Conservation (phyloP, 2,329 filamentous ascomycete genomes). For the Fusarium sterilihyphosum region DNA sequence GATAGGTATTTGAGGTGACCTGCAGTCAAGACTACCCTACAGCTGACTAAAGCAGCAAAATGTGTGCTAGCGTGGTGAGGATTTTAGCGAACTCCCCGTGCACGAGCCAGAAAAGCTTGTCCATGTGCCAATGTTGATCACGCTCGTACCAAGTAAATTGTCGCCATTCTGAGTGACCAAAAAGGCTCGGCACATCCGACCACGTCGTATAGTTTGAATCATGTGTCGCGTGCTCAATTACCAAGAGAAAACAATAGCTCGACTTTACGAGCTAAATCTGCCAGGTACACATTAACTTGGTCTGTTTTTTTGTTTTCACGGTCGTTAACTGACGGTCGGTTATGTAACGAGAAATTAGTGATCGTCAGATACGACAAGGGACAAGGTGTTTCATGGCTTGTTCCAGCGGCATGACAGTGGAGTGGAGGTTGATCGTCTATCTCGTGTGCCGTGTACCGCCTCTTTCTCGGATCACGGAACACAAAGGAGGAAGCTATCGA, state of each 20-base stretch:
- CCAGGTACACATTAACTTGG: neutral
- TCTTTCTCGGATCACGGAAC: neutral
- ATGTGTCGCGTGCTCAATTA: constrained; percentile 24
- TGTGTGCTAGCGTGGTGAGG: neutral
- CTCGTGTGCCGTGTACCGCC: neutral
- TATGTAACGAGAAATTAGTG: constrained; percentile 5
- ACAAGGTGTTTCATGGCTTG: constrained; percentile 3
- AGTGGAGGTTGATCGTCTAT: constrained; percentile 6
- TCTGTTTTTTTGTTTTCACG: neutral
- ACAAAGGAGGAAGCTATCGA: neutral
- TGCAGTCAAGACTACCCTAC: neutral
- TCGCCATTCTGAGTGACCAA: neutral
- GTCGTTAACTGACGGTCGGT: neutral
- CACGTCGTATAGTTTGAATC: neutral
- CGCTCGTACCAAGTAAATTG: neutral
- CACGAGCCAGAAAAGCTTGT: constrained; percentile 6
- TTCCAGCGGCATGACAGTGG: neutral
- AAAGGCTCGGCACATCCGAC: constrained; percentile 15
- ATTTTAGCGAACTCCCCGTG: neutral
- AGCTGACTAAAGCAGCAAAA: neutral
- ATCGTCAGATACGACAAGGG: constrained; percentile 13
- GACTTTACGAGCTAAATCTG: neutral
- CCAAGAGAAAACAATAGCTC: constrained; percentile 1
- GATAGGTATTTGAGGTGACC: too few species aligned
- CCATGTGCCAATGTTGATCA: neutral